A percentile compares a stretch with the other conserved stretches of the same genome.
Conservation (phyloP, 2,329 filamentous ascomycete species). For the Thelonectria discophora region DNA sequence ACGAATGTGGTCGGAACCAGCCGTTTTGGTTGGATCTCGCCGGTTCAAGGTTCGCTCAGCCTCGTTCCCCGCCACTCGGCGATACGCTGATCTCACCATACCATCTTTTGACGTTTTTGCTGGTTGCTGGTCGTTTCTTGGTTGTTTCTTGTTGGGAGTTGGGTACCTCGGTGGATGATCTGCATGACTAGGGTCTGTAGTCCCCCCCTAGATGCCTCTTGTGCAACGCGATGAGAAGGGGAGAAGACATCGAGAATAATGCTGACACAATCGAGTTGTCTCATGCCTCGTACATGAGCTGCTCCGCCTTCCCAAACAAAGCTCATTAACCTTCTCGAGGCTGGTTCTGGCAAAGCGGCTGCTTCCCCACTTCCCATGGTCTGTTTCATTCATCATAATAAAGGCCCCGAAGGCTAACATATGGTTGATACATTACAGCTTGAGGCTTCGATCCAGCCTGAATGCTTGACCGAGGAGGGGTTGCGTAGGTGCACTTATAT, state of each 20-base stretch:
- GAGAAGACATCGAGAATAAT: neutral
- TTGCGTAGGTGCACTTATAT: too few species aligned
- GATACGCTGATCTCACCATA: neutral
- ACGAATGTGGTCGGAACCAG: neutral
- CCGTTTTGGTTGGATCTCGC: neutral
- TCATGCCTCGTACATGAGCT: neutral
- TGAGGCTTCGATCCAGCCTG: too few species aligned
- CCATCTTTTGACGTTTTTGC: neutral
- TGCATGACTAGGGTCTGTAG: too few species aligned
- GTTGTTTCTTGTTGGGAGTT: neutral
- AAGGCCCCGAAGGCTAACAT: neutral
- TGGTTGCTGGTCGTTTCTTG: neutral
- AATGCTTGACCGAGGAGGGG: too few species aligned
- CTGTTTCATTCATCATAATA: neutral
- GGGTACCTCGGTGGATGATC: too few species aligned
- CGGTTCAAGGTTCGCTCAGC: conserved; percentile 3
- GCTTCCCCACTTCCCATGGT: neutral
- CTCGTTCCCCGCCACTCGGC: neutral
- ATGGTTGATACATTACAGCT: too few species aligned
- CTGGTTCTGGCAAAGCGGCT: neutral
- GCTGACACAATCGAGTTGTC: neutral
- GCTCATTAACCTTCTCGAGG: neutral
- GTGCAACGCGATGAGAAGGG: too few species aligned
- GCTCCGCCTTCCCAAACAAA: neutral
- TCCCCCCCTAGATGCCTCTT: too few species aligned